phyloP scores from a whole-genome alignment of 345 rosid species.

The Cochlearia excelsa region DNA sequence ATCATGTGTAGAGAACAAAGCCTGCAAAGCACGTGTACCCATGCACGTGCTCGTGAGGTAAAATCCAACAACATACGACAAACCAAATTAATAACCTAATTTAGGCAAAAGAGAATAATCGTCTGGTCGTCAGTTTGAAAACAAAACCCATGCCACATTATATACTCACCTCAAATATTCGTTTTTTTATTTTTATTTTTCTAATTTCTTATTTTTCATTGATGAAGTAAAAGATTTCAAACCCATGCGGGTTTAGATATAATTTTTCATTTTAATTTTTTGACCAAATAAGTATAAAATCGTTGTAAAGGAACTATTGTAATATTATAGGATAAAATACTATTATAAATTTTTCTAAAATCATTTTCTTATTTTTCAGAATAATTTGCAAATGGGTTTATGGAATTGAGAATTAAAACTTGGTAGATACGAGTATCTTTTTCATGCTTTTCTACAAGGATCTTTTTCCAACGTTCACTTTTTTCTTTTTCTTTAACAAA shows the following conservation, averaged over 20 bases:
- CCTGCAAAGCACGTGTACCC: constrained; percentile 45
- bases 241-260: too few species aligned
- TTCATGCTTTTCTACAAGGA: constrained; percentile 27
- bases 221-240: too few species aligned
- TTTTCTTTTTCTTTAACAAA: constrained; percentile 28
- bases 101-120: constrained; percentile 65
- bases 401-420: constrained; percentile 13
- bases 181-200: constrained; percentile 2
- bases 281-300: too few species aligned
- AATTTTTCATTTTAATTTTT: too few species aligned
- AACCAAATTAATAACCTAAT: constrained; percentile 32
- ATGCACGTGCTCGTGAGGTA: constrained; percentile 44
- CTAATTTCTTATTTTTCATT: too few species aligned
- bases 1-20: constrained; percentile 33
- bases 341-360: too few species aligned
- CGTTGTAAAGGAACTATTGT: too few species aligned
- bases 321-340: too few species aligned
- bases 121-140: constrained; percentile 42
- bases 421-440: constrained; percentile 44
- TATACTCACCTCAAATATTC: constrained; percentile 15
- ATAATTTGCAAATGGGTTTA: not conserved
- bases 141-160: constrained; percentile 24
- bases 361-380: too few species aligned
- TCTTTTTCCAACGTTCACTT: constrained; percentile 34
- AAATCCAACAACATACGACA: constrained; percentile 71